These are phyloP conservation scores for Phytophthora aleatoria DNA, from an alignment of 352 stramenopile genomes.

Conservation along the genomic window DNA sequence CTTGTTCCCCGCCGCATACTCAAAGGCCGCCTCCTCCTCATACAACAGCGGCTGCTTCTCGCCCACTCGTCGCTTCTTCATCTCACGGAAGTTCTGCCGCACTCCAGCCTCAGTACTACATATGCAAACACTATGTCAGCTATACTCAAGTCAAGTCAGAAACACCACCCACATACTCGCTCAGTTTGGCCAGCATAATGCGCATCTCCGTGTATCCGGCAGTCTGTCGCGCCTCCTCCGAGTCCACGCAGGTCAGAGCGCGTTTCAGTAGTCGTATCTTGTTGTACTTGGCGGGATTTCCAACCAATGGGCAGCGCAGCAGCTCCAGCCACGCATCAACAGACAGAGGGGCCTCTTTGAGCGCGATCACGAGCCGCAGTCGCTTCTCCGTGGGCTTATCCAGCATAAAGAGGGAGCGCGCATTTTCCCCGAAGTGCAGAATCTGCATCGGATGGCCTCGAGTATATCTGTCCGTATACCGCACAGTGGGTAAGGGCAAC, in stretches of 20 bases:
- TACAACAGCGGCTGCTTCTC: conserved; percentile 55
- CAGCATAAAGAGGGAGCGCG: conserved; percentile 64
- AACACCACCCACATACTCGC: conserved; percentile 35
- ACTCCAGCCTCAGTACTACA: conserved; percentile 49
- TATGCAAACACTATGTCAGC: conserved; percentile 2
- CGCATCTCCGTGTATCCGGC: conserved; percentile 64
- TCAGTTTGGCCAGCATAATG: conserved; percentile 59
- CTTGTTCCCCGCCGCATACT: conserved; percentile 51
- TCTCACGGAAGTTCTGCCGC: conserved; percentile 58
- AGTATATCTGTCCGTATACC: conserved; percentile 13
- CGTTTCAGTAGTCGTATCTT: conserved; percentile 50
- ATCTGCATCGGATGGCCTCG: conserved; percentile 20
- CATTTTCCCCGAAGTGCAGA: conserved; percentile 67
- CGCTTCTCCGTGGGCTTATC: conserved; percentile 50
- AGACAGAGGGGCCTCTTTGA: conserved; percentile 53
- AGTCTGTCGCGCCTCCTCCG: conserved; percentile 30
- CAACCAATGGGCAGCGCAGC: conserved; percentile 50
- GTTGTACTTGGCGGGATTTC: conserved; percentile 45
- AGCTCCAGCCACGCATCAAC: conserved; percentile 60
- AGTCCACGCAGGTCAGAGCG: conserved; percentile 46
- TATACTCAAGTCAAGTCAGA: conserved; percentile 1
- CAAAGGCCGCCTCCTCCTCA: conserved; percentile 70
- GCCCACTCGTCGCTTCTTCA: conserved; percentile 61
- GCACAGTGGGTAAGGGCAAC: conserved; percentile 23
- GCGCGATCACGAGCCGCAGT: conserved; percentile 45